These are phyloP conservation scores for Hypomontagnella submonticulosa DNA, from an alignment of 495 filamentous ascomycete species.

Conservation along the genomic window DNA sequence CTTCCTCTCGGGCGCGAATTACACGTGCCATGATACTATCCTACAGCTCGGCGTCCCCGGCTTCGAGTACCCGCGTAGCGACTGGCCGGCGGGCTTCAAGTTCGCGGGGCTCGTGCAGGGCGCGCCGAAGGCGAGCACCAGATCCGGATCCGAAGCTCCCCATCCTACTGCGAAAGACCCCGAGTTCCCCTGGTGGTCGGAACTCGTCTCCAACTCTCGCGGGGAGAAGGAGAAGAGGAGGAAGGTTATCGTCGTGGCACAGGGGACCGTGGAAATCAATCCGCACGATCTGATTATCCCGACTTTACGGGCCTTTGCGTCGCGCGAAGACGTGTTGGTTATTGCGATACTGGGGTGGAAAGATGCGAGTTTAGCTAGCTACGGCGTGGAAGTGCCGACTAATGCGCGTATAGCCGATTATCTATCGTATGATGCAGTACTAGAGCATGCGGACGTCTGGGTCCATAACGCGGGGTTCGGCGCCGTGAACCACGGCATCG, in stretches of 20 bases:
- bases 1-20: constrained; percentile 44
- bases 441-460: constrained; percentile 52
- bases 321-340: constrained; percentile 43
- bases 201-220: constrained; percentile 30
- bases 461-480: constrained; percentile 56
- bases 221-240: constrained; percentile 18
- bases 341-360: constrained; percentile 50
- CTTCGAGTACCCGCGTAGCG: constrained; percentile 50
- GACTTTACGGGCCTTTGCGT: constrained; percentile 45
- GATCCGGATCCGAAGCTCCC: not conserved
- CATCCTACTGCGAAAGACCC: constrained; percentile 1
- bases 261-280: constrained; percentile 51
- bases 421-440: constrained; percentile 50
- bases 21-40: constrained; percentile 38
- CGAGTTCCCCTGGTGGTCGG: constrained; percentile 40
- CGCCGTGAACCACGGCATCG: constrained; percentile 52
- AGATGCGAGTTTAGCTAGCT: constrained; percentile 35
- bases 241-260: constrained; percentile 52
- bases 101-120: constrained; percentile 50
- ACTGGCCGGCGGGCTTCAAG: constrained; percentile 48
- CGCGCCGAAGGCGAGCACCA: constrained; percentile 16
- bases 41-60: constrained; percentile 53
- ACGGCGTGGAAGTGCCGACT: constrained; percentile 27
- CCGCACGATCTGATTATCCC: constrained; percentile 50
- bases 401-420: constrained; percentile 52